Base-by-base conservation (phyloP, 768 basidiomycete species). In the Collybiopsis luxurians region DNA sequence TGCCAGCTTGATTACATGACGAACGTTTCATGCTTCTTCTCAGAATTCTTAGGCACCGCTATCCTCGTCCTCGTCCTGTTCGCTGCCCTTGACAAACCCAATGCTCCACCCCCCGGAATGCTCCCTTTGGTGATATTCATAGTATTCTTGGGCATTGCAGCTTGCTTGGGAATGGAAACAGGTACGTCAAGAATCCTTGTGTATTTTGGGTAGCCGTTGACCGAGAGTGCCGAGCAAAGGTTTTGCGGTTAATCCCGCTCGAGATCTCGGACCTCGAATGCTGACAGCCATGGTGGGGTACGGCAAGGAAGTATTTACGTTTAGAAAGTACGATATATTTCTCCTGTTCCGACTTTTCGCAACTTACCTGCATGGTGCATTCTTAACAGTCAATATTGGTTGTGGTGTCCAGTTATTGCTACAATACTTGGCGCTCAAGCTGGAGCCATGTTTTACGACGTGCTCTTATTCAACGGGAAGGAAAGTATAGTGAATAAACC, bases 231-330 rank as follows among this genome's bases (percentile, higher is more conserved):
- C 28, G 28, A 28, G 28, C 15, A 56, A 34, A 72, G 73, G 66
- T 7, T 78, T 74, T 61, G 75, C 74, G 3, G 64, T 77, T 13
- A 78, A 78, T 54, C 80, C 6, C 42, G 81, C 83, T 23, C 78
- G 83, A 62, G 83, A 84, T 68, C 67, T 85, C 31, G 89, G 89
- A n/a, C 89, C 89, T 7, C 79, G 89, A 26, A 69, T 90, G 51
- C 68, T 89, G 62, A 87, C 86, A 1, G 79, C 87, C 4, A 84
- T 89, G 78, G 86, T 80, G 7, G 89, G 88, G 2, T 90, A 88
- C 61, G 87, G 87, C 30, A 74, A 67, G 31, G 65, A 69, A 52
- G 73, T 78, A 7, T 78, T 69, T 56, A 71, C 69, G 12, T 78
- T 72, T 59, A 65, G 76, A 60, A 74, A 71, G 75, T 81, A 67